phyloP scores from a whole-genome alignment of 2,329 filamentous ascomycete genomes.

The Zelopaecilomyces penicillatus region DNA sequence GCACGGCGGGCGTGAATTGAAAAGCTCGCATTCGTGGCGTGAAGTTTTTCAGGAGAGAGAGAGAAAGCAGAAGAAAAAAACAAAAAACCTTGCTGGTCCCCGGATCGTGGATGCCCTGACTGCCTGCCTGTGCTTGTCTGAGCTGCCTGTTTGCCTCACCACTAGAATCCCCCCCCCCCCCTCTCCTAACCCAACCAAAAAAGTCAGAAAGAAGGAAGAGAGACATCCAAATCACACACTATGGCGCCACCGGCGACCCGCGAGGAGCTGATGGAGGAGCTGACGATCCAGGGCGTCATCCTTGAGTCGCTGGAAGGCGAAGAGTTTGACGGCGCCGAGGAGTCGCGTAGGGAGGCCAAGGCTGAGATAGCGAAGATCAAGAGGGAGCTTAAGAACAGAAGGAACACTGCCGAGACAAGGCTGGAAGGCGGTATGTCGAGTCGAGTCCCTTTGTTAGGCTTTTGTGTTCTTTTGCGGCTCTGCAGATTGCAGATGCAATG shows the following conservation, averaged over 20 bases:
- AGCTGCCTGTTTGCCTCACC: neutral
- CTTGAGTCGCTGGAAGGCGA: constrained; percentile 30
- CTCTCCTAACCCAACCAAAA: neutral
- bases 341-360: constrained; percentile 19
- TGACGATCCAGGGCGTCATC: constrained; percentile 34
- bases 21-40: too few relatives aligned
- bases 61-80: too few relatives aligned
- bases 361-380: constrained; percentile 24
- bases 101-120: too few relatives aligned
- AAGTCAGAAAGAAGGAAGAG: constrained; percentile 4
- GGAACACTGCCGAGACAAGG: constrained; percentile 4
- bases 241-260: constrained; percentile 10
- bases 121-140: neutral
- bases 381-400: constrained; percentile 14
- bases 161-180: neutral
- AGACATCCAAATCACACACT: neutral
- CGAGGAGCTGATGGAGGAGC: constrained; percentile 29
- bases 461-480: too few relatives aligned
- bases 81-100: too few relatives aligned
- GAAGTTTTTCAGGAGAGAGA: too few relatives aligned
- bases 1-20: too few relatives aligned
- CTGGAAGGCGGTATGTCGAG: neutral
- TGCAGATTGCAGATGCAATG: too few relatives aligned
- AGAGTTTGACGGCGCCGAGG: constrained; percentile 20
- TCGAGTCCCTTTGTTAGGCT: too few relatives aligned